A percentile compares a stretch with the other conserved stretches of the same genome.
These are phyloP conservation scores for Pelargonium fulgidum DNA, from an alignment of 441 rosid species.

Conservation along the genomic window DNA sequence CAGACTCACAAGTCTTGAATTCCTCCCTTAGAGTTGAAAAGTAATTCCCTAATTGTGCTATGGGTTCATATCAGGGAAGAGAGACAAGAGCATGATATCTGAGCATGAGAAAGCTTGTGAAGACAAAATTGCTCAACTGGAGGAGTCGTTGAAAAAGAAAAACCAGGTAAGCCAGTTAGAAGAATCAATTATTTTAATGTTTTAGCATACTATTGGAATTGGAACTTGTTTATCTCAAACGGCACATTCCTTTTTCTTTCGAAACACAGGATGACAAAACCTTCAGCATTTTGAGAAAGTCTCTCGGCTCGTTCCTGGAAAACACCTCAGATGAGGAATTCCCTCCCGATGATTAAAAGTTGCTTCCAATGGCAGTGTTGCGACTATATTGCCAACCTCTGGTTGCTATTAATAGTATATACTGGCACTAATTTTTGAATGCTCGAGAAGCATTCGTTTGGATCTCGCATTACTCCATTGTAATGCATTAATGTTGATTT, in stretches of 20 bases:
- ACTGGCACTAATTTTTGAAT: no score
- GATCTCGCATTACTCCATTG: no score
- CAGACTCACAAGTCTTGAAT: conserved; percentile 1
- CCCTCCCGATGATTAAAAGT: conserved; percentile 55
- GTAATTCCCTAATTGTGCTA: conserved; percentile 16
- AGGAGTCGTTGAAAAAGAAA: conserved; percentile 65
- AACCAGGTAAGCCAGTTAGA: conserved; percentile 36
- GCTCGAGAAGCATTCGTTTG: no score
- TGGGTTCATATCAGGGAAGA: conserved; percentile 52
- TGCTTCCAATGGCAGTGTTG: background rate
- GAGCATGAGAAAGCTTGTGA: conserved; percentile 58
- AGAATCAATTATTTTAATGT: conserved; percentile 2
- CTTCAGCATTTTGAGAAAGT: conserved; percentile 73
- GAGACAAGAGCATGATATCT: conserved; percentile 55
- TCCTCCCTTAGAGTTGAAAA: conserved; percentile 10
- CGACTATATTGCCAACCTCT: background rate
- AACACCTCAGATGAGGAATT: conserved; percentile 74
- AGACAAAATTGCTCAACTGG: conserved; percentile 56
- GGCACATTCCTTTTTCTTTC: background rate
- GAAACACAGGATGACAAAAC: conserved; percentile 61
- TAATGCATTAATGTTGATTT: no score
- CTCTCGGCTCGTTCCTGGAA: conserved; percentile 64
- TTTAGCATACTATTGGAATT: no score
- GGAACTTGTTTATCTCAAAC: background rate
- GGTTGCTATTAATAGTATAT: no score